Conservation (phyloP, 176 grass and related monocot genomes). For the Raddia distichophylla region DNA sequence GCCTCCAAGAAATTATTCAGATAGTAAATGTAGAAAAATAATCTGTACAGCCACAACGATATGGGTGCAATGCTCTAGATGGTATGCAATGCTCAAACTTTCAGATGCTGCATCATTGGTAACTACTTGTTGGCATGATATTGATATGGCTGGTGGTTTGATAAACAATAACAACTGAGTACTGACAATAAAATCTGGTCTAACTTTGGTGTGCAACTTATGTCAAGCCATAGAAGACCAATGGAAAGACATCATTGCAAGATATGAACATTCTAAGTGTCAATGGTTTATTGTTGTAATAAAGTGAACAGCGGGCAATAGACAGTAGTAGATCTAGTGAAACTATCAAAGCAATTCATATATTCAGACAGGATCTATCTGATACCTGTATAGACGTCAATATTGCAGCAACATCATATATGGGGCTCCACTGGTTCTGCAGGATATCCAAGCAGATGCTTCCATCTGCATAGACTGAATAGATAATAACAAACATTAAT, state of each 20-base stretch:
- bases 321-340: constrained; percentile 6
- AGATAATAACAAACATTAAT: constrained; percentile 23
- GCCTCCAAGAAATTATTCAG: not conserved
- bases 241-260: not conserved
- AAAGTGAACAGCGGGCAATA: not conserved
- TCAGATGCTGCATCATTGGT: not conserved
- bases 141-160: constrained; percentile 13
- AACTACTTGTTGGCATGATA: constrained; percentile 18
- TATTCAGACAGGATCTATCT: not conserved
- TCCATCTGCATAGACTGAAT: constrained; percentile 89
- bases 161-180: not conserved
- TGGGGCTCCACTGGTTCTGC: constrained; percentile 99
- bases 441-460: constrained; percentile 98
- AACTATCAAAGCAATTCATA: not conserved
- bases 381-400: constrained; percentile 91
- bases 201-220: constrained; percentile 13
- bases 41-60: not conserved
- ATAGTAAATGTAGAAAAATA: not conserved
- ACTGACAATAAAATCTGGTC: constrained; percentile 10
- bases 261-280: not conserved
- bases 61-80: not conserved
- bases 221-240: not conserved
- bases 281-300: not conserved
- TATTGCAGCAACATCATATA: constrained; percentile 99
- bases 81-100: not conserved